These are phyloP conservation scores for Xanthoparmelia taractica DNA, from an alignment of 495 filamentous ascomycete species.

Conservation along the genomic window DNA sequence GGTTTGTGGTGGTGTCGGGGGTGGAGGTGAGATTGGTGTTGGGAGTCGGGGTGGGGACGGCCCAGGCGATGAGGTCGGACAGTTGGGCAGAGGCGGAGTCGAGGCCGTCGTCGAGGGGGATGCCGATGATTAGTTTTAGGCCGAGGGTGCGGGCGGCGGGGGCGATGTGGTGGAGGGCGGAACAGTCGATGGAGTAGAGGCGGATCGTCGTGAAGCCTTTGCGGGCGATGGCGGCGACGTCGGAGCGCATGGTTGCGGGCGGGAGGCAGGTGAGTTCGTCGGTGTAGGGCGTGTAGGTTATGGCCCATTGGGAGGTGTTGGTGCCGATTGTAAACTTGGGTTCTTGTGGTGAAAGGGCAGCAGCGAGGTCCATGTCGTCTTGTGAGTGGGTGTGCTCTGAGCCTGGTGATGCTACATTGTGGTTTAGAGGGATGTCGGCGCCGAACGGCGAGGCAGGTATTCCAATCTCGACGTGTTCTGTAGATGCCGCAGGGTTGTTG, in stretches of 20 bases:
- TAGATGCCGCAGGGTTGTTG: background rate
- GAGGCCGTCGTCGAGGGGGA: slow-evolving; percentile 63
- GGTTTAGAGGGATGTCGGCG: background rate
- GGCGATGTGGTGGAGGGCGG: slow-evolving; percentile 65
- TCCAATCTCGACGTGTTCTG: background rate
- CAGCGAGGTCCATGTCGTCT: slow-evolving; percentile 22
- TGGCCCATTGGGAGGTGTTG: slow-evolving; percentile 58
- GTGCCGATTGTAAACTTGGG: slow-evolving; percentile 24
- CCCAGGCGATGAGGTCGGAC: slow-evolving; percentile 61
- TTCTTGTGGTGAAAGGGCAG: slow-evolving; percentile 30
- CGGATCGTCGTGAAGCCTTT: slow-evolving; percentile 77
- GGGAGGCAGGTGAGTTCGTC: slow-evolving; percentile 57
- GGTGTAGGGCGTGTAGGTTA: slow-evolving; percentile 86
- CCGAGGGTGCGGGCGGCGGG: slow-evolving; percentile 50
- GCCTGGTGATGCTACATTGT: background rate
- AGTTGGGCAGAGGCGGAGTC: slow-evolving; percentile 60
- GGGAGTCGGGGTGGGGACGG: too few species aligned
- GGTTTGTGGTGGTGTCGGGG: background rate
- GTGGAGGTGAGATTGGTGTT: too few species aligned
- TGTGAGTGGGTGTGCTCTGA: background rate
- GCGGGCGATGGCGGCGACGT: slow-evolving; percentile 59
- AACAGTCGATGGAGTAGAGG: slow-evolving; percentile 89
- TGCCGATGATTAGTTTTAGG: slow-evolving; percentile 72
- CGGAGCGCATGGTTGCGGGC: slow-evolving; percentile 48
- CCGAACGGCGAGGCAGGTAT: background rate